Conservation (phyloP, 2,329 filamentous ascomycete species). For the Blastomyces emzantsi region DNA sequence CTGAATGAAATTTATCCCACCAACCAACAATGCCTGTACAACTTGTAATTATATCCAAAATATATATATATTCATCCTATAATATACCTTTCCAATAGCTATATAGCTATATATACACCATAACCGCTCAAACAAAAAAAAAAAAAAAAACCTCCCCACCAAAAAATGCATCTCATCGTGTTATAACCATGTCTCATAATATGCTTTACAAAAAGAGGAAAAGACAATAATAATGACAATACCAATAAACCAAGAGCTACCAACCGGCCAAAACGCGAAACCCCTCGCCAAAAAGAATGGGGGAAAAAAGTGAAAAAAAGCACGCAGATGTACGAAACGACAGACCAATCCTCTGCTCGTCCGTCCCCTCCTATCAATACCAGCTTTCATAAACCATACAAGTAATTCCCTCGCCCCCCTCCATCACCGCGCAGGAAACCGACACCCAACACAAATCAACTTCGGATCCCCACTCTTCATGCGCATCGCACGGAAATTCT, state of each 20-base stretch:
- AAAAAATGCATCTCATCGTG: background rate
- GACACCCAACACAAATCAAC: conserved; percentile 53
- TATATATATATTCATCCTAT: no score
- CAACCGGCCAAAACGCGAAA: background rate
- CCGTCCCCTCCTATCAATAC: no score
- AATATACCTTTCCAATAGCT: no score
- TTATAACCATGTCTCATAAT: background rate
- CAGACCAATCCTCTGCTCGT: background rate
- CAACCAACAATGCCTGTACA: no score
- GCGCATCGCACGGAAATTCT: conserved; percentile 54
- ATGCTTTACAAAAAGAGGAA: background rate
- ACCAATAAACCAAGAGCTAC: background rate
- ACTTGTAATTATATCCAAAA: no score
- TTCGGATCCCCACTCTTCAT: conserved; percentile 45
- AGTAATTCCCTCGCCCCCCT: background rate
- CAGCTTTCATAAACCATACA: background rate
- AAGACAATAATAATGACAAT: background rate
- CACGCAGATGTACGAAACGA: no score
- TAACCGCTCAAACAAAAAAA: no score
- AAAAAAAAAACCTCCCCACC: background rate
- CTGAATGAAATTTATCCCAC: no score
- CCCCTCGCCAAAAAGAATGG: background rate
- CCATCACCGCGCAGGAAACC: conserved; percentile 13
- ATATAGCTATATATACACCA: no score
- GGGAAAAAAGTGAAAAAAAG: no score